Conservation (phyloP, 202 grass and related monocot genomes). For the Panicum virgatum region DNA sequence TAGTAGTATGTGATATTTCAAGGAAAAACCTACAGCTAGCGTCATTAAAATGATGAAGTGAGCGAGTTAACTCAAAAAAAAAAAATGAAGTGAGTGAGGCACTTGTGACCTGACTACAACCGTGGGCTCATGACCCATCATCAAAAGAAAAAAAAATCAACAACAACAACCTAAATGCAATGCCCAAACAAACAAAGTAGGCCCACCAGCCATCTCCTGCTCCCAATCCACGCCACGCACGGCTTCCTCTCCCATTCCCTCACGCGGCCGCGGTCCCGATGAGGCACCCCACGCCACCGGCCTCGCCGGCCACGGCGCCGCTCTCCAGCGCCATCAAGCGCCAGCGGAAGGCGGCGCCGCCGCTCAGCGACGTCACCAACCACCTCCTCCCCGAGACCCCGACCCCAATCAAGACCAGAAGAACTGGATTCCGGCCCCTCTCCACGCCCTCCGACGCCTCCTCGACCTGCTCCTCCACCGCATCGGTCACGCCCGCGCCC, state of each 20-base stretch:
- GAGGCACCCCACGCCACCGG: background rate
- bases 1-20: too few relatives aligned
- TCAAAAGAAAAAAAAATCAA: too few relatives aligned
- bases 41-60: too few relatives aligned
- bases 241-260: background rate
- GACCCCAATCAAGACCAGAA: background rate
- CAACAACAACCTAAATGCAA: too few relatives aligned
- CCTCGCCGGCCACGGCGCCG: background rate
- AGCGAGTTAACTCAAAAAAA: too few relatives aligned
- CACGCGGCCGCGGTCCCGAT: background rate
- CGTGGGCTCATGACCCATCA: too few relatives aligned
- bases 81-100: too few relatives aligned
- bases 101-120: too few relatives aligned
- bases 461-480: constrained; percentile 9
- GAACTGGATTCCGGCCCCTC: background rate
- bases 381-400: constrained; percentile 28
- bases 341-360: background rate
- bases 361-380: constrained; percentile 44
- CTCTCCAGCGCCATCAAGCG: background rate
- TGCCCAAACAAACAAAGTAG: too few relatives aligned
- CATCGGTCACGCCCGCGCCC: constrained; percentile 4
- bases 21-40: too few relatives aligned
- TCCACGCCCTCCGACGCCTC: background rate
- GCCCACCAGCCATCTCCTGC: background rate
- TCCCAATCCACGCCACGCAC: too few relatives aligned